Base-by-base conservation (phyloP, 1,139 yeast species). In the Scheffersomyces parashehatae region DNA sequence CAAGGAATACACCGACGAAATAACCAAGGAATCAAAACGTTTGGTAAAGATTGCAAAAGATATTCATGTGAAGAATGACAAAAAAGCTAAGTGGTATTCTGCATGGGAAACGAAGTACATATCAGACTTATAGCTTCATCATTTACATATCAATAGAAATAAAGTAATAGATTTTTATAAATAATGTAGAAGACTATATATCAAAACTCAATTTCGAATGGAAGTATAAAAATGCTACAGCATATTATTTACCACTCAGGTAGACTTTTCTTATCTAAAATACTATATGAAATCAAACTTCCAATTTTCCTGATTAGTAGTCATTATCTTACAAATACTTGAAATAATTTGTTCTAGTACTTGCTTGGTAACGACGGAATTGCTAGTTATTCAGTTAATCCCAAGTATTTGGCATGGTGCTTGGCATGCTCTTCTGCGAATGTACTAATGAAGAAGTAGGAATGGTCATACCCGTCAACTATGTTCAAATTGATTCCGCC, bases 401-500 rank as follows among this genome's bases (percentile, higher is more conserved):
- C 89, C 52, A 91, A 73, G 51, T 82, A 78, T 66, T 83, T 85
- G 9, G 96, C 96, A 59, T 93, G 98, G 63, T 84, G 93, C 51
- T 78, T 81, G 37, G 96, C 90, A 61, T 93, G 98, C 38, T 84
- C 89, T 47, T 81, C 86, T 20, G 86, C 88, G 64, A 90, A 91
- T 0, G 89, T 67, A 45, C 95, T 79, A 48, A 93, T 78, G 64
- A 90, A 93, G 65, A 79, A 93, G 69, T 91, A 93, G 41, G 91
- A 85, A 60, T 93, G 99, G 59, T 93, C 97, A 59, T 84, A 91
- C 2, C 93, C 97, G 3, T 87, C 91, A 28, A 81, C 96, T 38
- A 82, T 62, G 32, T 82, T 70, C 46, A 88, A 65, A 37, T 79
- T 72, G 47, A 91, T 74, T 43, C 80, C 75, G 3, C 83, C 87